Evolutionary conservation across 202 grass and related monocot species (phyloP), one percentile per base, ranked within the genome.

Genomic region (Digitaria exilis): DNA sequence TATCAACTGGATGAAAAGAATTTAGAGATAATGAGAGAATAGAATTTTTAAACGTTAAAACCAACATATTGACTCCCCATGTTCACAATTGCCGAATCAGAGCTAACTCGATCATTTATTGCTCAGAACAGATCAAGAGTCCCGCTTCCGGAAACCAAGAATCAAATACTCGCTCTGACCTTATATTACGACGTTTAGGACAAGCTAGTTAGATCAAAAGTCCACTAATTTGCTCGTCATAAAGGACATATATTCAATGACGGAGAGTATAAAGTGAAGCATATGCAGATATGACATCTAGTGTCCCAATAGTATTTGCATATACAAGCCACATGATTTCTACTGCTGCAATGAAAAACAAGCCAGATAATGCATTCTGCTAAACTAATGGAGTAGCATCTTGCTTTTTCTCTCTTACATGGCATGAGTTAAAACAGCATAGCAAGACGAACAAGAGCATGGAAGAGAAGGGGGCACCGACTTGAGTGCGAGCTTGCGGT

Each of bases 401-500:
- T 41, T 11, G 45, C 1, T 48, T 57, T 79, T 71, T 2, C 22
- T 34, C n/a, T 50, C 77, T 45, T 37, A n/a, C 39, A 19, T 48
- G 18, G 7, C 17, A n/a, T 28, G 62, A 80, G 46, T 69, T 15
- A 4, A 71, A 81, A 80, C 6, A 60, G 30, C 31, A 22, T 5
- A 66, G 31, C 45, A 79, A 6, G 29, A 79, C 22, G 41, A 82
- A 59, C 11, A 76, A 32, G 21, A 35, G 18, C 34, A 67, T 11
- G 21, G 42, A 62, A 17, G 24, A 39, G 6, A 65, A 45, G 18
- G 19, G 11, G 54, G 46, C 16, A 76, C 79, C 56, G 30, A 98
- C 96, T 98, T 98, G 65, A 98, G 96, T 9, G 96, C 93, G 70
- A 98, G 96, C 89, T 96, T 98, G 82, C 96, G 87, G 78, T 98